Percentiles rank a stretch among this genome's conserved stretches.
These are phyloP conservation scores for Neurospora sublineolata DNA, from an alignment of 495 filamentous ascomycete genomes.

Conservation along the genomic window DNA sequence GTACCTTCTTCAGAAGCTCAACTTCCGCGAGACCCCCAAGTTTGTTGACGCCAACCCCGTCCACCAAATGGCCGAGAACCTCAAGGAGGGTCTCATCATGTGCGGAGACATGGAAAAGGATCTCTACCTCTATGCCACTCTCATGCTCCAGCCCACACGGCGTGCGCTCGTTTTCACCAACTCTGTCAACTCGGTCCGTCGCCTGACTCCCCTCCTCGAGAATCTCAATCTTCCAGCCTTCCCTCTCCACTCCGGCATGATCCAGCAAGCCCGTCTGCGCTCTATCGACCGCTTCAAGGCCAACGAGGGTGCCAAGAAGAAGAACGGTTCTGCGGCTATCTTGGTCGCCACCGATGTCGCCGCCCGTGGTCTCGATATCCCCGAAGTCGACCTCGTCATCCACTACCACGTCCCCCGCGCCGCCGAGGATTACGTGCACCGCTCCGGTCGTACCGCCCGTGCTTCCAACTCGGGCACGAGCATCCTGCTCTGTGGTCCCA, in stretches of 20 bases:
- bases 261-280: slow-evolving; percentile 89
- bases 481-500: slow-evolving; percentile 79
- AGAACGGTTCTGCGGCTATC: slow-evolving; percentile 43
- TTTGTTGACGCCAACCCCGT: slow-evolving; percentile 86
- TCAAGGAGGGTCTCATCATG: slow-evolving; percentile 85
- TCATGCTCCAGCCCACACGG: slow-evolving; percentile 69
- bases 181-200: slow-evolving; percentile 85
- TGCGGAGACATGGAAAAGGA: slow-evolving; percentile 93
- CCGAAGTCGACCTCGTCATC: slow-evolving; percentile 70
- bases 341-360: slow-evolving; percentile 93
- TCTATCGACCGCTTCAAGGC: slow-evolving; percentile 84
- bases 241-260: slow-evolving; percentile 84
- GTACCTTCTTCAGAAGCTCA: slow-evolving; percentile 80
- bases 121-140: slow-evolving; percentile 80
- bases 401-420: slow-evolving; percentile 92
- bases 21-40: slow-evolving; percentile 73
- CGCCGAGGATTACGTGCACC: slow-evolving; percentile 89
- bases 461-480: slow-evolving; percentile 65
- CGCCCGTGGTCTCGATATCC: slow-evolving; percentile 92
- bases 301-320: slow-evolving; percentile 26
- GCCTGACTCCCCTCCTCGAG: slow-evolving; percentile 74
- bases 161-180: slow-evolving; percentile 87
- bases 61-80: slow-evolving; percentile 70
- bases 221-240: slow-evolving; percentile 67
- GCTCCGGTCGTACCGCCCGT: slow-evolving; percentile 89